phyloP scores from a whole-genome alignment of 768 basidiomycete species.

The Russula sp. region DNA sequence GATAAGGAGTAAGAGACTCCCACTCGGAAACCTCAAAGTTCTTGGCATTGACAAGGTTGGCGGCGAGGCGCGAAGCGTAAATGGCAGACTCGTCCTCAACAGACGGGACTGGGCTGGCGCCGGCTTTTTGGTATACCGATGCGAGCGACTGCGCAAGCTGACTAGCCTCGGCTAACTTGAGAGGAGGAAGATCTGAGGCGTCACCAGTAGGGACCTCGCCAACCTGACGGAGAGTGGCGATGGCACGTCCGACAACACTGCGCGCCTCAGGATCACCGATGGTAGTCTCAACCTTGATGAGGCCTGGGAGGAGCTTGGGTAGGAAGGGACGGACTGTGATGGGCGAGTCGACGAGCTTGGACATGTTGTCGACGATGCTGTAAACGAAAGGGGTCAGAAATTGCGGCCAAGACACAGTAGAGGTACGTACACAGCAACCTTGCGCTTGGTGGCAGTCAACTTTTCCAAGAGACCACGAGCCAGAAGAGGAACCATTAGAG shows the following conservation, averaged over 20 bases:
- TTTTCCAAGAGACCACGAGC: conserved; percentile 93
- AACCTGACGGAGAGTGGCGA: conserved; percentile 92
- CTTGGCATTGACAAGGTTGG: conserved; percentile 84
- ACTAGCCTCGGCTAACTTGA: conserved; percentile 71
- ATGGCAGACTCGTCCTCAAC: conserved; percentile 55
- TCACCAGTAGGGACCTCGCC: conserved; percentile 88
- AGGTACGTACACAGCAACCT: conserved; percentile 86
- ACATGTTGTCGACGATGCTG: conserved; percentile 97
- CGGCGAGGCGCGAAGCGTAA: conserved; percentile 77
- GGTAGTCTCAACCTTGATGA: conserved; percentile 91
- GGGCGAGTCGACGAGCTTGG: conserved; percentile 94
- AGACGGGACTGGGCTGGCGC: conserved; percentile 54
- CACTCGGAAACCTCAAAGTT: conserved; percentile 89
- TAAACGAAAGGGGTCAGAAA: conserved; percentile 30
- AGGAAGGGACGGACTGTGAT: conserved; percentile 96
- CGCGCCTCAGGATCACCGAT: conserved; percentile 99
- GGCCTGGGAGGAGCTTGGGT: conserved; percentile 90
- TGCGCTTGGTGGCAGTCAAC: conserved; percentile 93
- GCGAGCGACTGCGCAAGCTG: conserved; percentile 64
- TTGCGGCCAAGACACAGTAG: conserved; percentile 12
- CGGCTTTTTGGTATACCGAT: conserved; percentile 83
- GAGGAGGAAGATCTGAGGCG: conserved; percentile 86
- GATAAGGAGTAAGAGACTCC: conserved; percentile 76
- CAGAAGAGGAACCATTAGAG: conserved; percentile 95
- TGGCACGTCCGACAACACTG: conserved; percentile 84